Evolutionary conservation across 208 protist species (phyloP).

Genomic region (Trypanosoma mega): DNA sequence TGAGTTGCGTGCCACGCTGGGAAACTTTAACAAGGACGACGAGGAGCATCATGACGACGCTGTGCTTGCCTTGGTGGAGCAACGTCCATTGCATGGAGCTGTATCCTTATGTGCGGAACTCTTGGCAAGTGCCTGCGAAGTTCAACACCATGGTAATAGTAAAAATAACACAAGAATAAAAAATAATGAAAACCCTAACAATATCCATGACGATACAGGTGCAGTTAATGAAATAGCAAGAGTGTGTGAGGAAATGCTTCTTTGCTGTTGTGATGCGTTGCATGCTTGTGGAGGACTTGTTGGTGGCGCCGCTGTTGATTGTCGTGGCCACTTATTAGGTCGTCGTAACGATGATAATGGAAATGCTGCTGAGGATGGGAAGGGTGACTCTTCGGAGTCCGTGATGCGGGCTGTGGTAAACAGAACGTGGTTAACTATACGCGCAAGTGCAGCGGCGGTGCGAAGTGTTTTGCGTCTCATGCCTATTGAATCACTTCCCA

Average conservation of each 20-base stretch:
- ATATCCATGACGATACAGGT: not conserved
- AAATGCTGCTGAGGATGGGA: too few species aligned
- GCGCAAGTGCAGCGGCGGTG: conserved; percentile 47
- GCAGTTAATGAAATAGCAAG: too few species aligned
- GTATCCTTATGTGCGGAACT: conserved; percentile 68
- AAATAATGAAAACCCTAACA: not conserved
- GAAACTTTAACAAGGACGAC: conserved; percentile 30
- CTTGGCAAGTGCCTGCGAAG: conserved; percentile 28
- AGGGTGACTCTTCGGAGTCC: conserved; percentile 36
- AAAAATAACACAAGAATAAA: conserved; percentile 4
- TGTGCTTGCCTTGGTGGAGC: conserved; percentile 53
- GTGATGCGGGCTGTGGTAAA: conserved; percentile 84
- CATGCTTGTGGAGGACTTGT: conserved; percentile 33
- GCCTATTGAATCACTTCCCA: conserved; percentile 37
- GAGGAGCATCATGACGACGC: too few species aligned
- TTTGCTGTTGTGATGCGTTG: conserved; percentile 49
- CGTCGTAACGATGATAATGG: not conserved
- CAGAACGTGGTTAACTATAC: conserved; percentile 89
- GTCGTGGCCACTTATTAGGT: conserved; percentile 86
- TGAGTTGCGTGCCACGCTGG: conserved; percentile 28
- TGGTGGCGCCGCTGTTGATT: conserved; percentile 64
- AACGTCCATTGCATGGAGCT: conserved; percentile 61
- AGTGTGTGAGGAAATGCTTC: conserved; percentile 40
- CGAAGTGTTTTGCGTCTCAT: conserved; percentile 40
- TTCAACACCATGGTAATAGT: conserved; percentile 5